Evolutionary conservation across 2,329 filamentous ascomycete genomes (phyloP), one percentile per base, ranked within the genome.

Genomic region (Cladophialophora yegresii): DNA sequence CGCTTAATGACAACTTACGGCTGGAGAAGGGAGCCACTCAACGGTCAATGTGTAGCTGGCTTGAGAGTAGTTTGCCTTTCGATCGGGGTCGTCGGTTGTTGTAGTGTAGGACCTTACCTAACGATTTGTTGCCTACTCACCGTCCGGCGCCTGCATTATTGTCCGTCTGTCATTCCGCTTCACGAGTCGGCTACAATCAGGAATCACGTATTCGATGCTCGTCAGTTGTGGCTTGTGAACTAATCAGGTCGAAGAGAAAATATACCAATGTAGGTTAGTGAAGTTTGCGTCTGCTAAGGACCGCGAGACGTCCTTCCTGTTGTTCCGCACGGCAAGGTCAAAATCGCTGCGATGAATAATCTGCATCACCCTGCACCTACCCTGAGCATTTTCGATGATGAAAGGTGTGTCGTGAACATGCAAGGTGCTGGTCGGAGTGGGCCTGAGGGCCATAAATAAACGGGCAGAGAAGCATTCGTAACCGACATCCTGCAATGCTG

Each of bases 201-300:
- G 16, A 43, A 43, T n/a, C 36, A 43, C 16, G 16, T 43, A n/a
- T 43, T 13, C 36, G 4, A n/a, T n/a, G n/a, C n/a, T 43, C 5
- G 20, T 3, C 12, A 12, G 22, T 50, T 50, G 22, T 13, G n/a
- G 36, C 47, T 12, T 2, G 23, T 50, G 23, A 50, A 4, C 51
- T 28, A 54, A 54, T 54, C 28, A 28, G 23, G 13, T 9, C n/a
- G 28, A 10, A 16, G 28, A 54, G 28, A 2, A 54, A 54, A 54
- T 54, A 33, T 54, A n/a, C 51, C 26, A 32, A 23, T n/a, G 23
- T 28, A 54, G 51, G 51, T n/a, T 33, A 54, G 51, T 33, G 16
- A 54, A 22, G 13, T 26, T 32, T 32, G 51, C 16, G 5, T 28
- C 23, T 33, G 13, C 26, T 8, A 13, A 16, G 20, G 45, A 20